These are phyloP conservation scores for Phytomonas sp. DNA, from an alignment of 208 protist genomes.

Conservation along the genomic window DNA sequence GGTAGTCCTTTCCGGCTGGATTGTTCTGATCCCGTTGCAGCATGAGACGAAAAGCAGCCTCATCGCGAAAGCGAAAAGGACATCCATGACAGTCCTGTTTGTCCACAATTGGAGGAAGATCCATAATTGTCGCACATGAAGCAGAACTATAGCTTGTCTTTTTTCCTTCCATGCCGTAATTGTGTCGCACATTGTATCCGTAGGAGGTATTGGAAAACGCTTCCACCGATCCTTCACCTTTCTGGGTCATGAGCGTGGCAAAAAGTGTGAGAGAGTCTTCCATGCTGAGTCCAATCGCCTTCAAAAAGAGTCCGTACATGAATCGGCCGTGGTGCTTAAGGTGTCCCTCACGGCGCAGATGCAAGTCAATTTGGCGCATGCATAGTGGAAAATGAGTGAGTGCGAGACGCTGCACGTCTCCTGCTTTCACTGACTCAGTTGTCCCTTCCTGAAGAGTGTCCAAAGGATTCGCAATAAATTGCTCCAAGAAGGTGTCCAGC, in stretches of 20 bases:
- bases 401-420: constrained; percentile 71
- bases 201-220: constrained; percentile 80
- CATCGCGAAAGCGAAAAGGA: constrained; percentile 82
- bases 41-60: constrained; percentile 52
- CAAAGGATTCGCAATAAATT: constrained; percentile 66
- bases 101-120: constrained; percentile 72
- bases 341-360: constrained; percentile 75
- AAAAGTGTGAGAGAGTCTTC: constrained; percentile 84
- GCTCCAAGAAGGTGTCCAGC: constrained; percentile 77
- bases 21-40: constrained; percentile 42
- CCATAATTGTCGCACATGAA: constrained; percentile 74
- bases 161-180: constrained; percentile 89
- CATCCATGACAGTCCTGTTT: constrained; percentile 86
- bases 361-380: constrained; percentile 81
- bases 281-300: constrained; percentile 81
- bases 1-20: constrained; percentile 38
- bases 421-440: constrained; percentile 40
- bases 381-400: constrained; percentile 87
- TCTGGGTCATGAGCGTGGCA: constrained; percentile 74
- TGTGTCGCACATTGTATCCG: constrained; percentile 88
- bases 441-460: constrained; percentile 47
- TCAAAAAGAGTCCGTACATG: constrained; percentile 86
- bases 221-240: constrained; percentile 58
- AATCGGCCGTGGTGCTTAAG: constrained; percentile 88
- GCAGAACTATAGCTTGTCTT: constrained; percentile 84